These are phyloP conservation scores for Rubroboletus satanas DNA, from an alignment of 768 basidiomycete genomes.

Conservation along the genomic window DNA sequence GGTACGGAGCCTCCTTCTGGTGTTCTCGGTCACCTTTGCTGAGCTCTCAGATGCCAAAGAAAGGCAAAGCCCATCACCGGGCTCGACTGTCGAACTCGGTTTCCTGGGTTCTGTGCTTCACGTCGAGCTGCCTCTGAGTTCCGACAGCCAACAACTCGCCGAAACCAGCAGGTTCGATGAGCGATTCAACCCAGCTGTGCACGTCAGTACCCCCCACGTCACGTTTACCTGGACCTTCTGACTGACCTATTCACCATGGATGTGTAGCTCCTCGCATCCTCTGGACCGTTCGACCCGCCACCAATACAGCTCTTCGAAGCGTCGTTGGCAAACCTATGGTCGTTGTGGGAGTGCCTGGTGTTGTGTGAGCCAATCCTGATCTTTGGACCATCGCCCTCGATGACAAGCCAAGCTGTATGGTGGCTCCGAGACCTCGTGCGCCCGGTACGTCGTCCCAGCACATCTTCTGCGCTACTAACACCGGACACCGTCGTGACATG, in stretches of 20 bases:
- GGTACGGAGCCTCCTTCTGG: slow-evolving; percentile 46
- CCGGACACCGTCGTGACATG: not conserved
- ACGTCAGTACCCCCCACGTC: slow-evolving; percentile 35
- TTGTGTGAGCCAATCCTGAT: slow-evolving; percentile 88
- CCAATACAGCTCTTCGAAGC: slow-evolving; percentile 62
- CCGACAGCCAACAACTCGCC: slow-evolving; percentile 71
- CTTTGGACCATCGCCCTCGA: slow-evolving; percentile 72
- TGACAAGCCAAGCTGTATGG: slow-evolving; percentile 87
- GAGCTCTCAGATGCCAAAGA: slow-evolving; percentile 38
- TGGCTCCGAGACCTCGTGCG: slow-evolving; percentile 85
- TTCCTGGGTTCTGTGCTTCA: slow-evolving; percentile 76
- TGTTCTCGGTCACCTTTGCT: slow-evolving; percentile 1
- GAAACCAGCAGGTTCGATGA: slow-evolving; percentile 49
- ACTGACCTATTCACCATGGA: not conserved
- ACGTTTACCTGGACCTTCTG: not conserved
- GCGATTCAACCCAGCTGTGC: slow-evolving; percentile 48
- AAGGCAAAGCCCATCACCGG: slow-evolving; percentile 75
- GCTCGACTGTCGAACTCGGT: slow-evolving; percentile 69
- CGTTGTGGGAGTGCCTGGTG: slow-evolving; percentile 91
- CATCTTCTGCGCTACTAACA: not conserved
- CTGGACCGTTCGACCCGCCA: slow-evolving; percentile 54
- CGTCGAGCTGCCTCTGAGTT: slow-evolving; percentile 62
- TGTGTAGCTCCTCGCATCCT: slow-evolving; percentile 64
- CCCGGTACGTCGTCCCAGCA: slow-evolving; percentile 50
- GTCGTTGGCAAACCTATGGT: slow-evolving; percentile 66